Conservation (phyloP, 352 stramenopile genomes). For the Phytophthora brassicae region DNA sequence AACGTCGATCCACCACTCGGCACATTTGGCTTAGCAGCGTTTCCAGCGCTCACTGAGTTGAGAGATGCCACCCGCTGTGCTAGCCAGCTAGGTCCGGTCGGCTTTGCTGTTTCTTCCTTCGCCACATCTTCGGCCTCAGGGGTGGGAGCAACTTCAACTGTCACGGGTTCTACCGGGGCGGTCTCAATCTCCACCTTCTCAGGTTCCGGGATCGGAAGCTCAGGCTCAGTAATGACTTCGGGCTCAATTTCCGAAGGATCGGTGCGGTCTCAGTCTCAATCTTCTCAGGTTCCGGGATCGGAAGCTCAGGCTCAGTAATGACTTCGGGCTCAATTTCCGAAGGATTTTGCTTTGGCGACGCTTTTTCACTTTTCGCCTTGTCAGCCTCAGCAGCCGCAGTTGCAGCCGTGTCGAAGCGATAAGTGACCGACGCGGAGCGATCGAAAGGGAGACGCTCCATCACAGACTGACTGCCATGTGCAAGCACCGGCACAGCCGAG, state of each 20-base stretch:
- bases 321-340: constrained; percentile 16
- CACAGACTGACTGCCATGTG: constrained; percentile 52
- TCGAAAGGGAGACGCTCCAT: constrained; percentile 73
- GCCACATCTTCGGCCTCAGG: constrained; percentile 16
- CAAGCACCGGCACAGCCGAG: constrained; percentile 56
- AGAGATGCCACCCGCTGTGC: constrained; percentile 31
- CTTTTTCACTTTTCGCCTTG: constrained; percentile 21
- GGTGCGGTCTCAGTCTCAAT: constrained; percentile 8
- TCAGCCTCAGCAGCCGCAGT: constrained; percentile 39
- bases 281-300: constrained; percentile 9
- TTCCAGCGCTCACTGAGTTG: constrained; percentile 25
- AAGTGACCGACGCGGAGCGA: constrained; percentile 70
- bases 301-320: constrained; percentile 7
- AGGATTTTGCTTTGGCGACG: constrained; percentile 10
- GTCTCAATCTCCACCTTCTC: constrained; percentile 13
- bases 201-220: constrained; percentile 3
- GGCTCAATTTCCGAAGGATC: constrained; percentile 15
- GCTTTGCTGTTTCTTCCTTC: constrained; percentile 26
- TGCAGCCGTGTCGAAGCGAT: constrained; percentile 46
- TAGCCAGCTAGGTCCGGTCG: constrained; percentile 27
- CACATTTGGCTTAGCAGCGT: constrained; percentile 23
- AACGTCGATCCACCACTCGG: constrained; percentile 34
- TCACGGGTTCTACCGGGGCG: constrained; percentile 16
- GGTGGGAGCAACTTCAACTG: constrained; percentile 5
- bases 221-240: constrained; percentile 8